Evolutionary conservation across 192 early-diverging fungal species (phyloP), one percentile per base, ranked within the genome.

Genomic region (Anaeromyces robustus): DNA sequence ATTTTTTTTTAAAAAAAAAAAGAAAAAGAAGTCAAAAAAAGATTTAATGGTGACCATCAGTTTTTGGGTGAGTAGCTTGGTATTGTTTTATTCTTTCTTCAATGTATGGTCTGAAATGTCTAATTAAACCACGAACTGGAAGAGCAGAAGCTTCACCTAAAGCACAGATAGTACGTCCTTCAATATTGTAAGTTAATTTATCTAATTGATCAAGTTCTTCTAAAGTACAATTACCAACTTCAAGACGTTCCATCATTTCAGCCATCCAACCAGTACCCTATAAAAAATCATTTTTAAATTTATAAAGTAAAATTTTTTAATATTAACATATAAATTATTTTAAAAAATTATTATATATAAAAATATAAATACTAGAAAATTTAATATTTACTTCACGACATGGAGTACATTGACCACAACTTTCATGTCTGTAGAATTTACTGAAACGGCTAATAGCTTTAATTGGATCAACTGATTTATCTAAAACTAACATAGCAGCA

Each of bases 121-220:
- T 92, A 84, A 99, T 96, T 78, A 99, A 88, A 82, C 96, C 96
- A 87, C 95, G 92, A 34, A 99, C 95, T 16, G 97, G 97, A 96
- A 96, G 98, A 78, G 97, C 97, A 30, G 97, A 96, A 37, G 97
- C 97, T 87, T 99, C 97, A 79, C 96, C 97, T 87, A 99, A 88
- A 52, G 97, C 97, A 84, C 97, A 99, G 84, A 99, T 99, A n/a
- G 97, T 99, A 85, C 98, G 97, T 30, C 97, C 97, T 86, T 99
- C 97, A 87, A 99, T 99, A 87, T 98, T 94, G 85, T 96, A 92
- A 32, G 94, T 92, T 77, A 99, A 87, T 87, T 98, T 96, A 83
- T 94, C 90, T 68, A 99, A 96, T 92, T 94, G 94, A 85, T 99
- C 97, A 85, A 99, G 97, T 85, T 99, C 97, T 30, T 90, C 87